These are phyloP conservation scores for Annulohypoxylon moriforme DNA, from an alignment of 495 filamentous ascomycete species.

Conservation along the genomic window DNA sequence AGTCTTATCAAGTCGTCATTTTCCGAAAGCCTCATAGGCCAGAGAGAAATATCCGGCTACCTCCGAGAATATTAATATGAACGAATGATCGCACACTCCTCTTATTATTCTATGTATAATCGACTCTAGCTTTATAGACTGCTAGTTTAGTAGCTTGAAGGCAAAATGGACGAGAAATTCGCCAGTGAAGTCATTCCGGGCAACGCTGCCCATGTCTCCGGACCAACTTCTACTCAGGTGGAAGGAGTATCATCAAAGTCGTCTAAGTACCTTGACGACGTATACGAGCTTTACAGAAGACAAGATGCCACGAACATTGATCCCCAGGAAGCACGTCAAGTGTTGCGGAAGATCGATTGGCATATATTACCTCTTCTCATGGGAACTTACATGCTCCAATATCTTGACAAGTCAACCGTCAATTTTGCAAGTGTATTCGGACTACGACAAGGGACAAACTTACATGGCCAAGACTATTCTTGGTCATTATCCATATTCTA, in stretches of 20 bases:
- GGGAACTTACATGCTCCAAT: slow-evolving; percentile 66
- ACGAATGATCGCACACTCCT: neutral
- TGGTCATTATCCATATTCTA: slow-evolving; percentile 70
- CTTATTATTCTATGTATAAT: neutral
- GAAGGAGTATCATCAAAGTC: slow-evolving; percentile 26
- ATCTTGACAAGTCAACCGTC: slow-evolving; percentile 70
- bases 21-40: neutral
- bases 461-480: slow-evolving; percentile 67
- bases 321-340: slow-evolving; percentile 58
- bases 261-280: slow-evolving; percentile 57
- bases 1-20: slow-evolving; percentile 20
- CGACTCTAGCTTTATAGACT: neutral
- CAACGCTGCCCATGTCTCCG: neutral
- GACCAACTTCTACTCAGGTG: neutral
- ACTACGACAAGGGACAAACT: slow-evolving; percentile 61
- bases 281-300: slow-evolving; percentile 58
- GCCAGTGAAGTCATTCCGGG: slow-evolving; percentile 6
- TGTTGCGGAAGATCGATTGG: slow-evolving; percentile 66
- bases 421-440: slow-evolving; percentile 72
- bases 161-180: slow-evolving; percentile 20
- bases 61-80: neutral
- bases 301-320: slow-evolving; percentile 53
- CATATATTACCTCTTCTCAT: slow-evolving; percentile 67
- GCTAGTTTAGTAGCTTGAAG: neutral
- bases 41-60: neutral